Evolutionary conservation across 2,329 filamentous ascomycete species (phyloP).

Genomic region (Seiridium unicorne): DNA sequence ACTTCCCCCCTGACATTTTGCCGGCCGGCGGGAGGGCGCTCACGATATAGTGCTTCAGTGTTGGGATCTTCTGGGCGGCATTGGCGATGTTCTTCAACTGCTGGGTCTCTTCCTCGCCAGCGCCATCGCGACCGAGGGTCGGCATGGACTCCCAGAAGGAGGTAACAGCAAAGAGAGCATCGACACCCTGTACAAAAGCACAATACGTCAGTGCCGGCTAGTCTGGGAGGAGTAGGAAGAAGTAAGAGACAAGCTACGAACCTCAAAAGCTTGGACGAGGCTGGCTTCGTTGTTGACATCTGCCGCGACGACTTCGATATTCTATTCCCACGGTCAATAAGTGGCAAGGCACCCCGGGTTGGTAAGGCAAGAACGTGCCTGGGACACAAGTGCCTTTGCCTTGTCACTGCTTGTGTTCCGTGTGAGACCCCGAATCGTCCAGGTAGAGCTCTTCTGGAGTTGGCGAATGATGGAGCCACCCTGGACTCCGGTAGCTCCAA

Average conservation of each 20-base stretch:
- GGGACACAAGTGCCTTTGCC: slow-evolving; percentile 13
- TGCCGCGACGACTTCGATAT: slow-evolving; percentile 20
- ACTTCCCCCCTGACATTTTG: slow-evolving; percentile 11
- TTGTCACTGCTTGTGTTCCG: slow-evolving; percentile 16
- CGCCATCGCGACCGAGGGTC: slow-evolving; percentile 8
- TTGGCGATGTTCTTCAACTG: slow-evolving; percentile 20
- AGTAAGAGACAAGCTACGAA: neutral
- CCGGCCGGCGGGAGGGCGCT: slow-evolving; percentile 17
- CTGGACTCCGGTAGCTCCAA: slow-evolving; percentile 13
- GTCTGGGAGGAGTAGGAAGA: neutral
- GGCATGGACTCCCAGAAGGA: slow-evolving; percentile 23
- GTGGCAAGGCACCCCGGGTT: neutral
- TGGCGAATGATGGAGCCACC: slow-evolving; percentile 16
- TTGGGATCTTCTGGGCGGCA: slow-evolving; percentile 11
- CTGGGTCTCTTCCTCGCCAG: slow-evolving; percentile 14
- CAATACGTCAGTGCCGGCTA: neutral
- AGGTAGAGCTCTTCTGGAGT: slow-evolving; percentile 17
- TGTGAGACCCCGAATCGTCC: slow-evolving; percentile 22
- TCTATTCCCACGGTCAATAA: slow-evolving; percentile 2
- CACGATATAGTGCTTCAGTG: slow-evolving; percentile 20
- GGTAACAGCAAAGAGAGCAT: slow-evolving; percentile 26
- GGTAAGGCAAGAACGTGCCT: neutral
- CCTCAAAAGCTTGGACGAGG: slow-evolving; percentile 16
- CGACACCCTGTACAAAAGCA: slow-evolving; percentile 11
- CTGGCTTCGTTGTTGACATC: slow-evolving; percentile 16